phyloP scores from a whole-genome alignment of 768 basidiomycete genomes.

The Phaeolepiota aurea region DNA sequence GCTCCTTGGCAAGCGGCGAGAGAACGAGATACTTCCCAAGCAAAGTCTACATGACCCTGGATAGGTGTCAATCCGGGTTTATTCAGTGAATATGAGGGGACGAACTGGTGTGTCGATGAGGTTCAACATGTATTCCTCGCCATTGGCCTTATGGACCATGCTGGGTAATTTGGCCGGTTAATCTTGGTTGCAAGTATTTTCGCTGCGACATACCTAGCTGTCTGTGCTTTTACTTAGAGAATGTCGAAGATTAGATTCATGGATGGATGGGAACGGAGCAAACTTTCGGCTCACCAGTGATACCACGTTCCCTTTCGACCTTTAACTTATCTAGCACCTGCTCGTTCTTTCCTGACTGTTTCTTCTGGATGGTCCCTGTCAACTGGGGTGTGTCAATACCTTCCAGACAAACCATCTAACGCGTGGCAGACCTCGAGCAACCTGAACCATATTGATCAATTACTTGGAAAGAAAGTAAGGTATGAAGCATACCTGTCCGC shows the following conservation, averaged over 20 bases:
- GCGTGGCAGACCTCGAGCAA: conserved; percentile 53
- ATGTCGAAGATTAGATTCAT: neutral
- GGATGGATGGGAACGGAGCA: no score
- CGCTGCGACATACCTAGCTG: conserved; percentile 53
- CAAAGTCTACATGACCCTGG: conserved; percentile 95
- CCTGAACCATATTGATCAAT: conserved; percentile 24
- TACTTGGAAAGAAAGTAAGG: conserved; percentile 1
- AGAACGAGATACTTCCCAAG: conserved; percentile 92
- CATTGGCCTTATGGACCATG: conserved; percentile 66
- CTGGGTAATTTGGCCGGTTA: conserved; percentile 26
- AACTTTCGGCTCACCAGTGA: conserved; percentile 58
- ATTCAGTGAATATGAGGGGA: conserved; percentile 3
- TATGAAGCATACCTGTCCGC: conserved; percentile 60
- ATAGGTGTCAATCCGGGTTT: neutral
- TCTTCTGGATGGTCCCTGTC: conserved; percentile 77
- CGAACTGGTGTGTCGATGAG: conserved; percentile 91
- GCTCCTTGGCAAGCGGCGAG: conserved; percentile 93
- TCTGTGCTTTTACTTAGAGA: conserved; percentile 82
- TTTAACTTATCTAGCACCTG: conserved; percentile 92
- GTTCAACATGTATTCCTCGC: conserved; percentile 69
- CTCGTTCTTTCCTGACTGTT: conserved; percentile 58
- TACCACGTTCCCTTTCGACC: conserved; percentile 94
- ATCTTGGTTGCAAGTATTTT: neutral
- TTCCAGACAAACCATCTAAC: conserved; percentile 1
- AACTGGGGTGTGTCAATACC: conserved; percentile 40